Percentiles rank a stretch among this genome's conserved stretches.
Evolutionary conservation across 2,329 filamentous ascomycete genomes (phyloP).

Genomic region (Talaromyces funiculosus): DNA sequence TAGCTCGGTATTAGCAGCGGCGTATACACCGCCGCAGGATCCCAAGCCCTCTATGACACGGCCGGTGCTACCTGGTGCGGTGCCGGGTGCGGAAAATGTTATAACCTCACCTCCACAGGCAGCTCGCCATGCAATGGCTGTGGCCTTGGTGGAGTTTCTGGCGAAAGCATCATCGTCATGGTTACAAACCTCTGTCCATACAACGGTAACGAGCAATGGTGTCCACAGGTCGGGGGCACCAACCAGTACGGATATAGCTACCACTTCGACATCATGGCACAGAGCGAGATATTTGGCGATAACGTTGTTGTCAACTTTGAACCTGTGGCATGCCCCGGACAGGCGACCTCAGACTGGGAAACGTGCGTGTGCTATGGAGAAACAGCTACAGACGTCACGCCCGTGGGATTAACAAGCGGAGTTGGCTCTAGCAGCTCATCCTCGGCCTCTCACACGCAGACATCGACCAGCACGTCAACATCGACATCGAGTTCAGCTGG

Average conservation of each 20-base stretch:
- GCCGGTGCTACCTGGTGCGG: constrained; percentile 22
- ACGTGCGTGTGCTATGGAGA: constrained; percentile 23
- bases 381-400: constrained; percentile 15
- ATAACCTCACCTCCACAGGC: constrained; percentile 22
- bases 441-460: neutral
- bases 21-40: constrained; percentile 22
- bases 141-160: constrained; percentile 19
- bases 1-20: constrained; percentile 7
- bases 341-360: constrained; percentile 21
- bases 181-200: constrained; percentile 35
- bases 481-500: constrained; percentile 3
- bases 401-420: constrained; percentile 6
- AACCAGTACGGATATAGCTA: constrained; percentile 33
- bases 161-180: constrained; percentile 24
- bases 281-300: constrained; percentile 32
- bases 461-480: neutral
- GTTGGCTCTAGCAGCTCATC: neutral
- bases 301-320: constrained; percentile 32
- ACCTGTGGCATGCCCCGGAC: constrained; percentile 26
- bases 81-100: constrained; percentile 23
- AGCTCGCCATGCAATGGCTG: constrained; percentile 18
- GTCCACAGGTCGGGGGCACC: constrained; percentile 22
- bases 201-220: constrained; percentile 33
- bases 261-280: constrained; percentile 36
- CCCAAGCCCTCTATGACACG: constrained; percentile 21